Evolutionary conservation across 768 basidiomycete species (phyloP).

Genomic region (Psilocybe azurescens): DNA sequence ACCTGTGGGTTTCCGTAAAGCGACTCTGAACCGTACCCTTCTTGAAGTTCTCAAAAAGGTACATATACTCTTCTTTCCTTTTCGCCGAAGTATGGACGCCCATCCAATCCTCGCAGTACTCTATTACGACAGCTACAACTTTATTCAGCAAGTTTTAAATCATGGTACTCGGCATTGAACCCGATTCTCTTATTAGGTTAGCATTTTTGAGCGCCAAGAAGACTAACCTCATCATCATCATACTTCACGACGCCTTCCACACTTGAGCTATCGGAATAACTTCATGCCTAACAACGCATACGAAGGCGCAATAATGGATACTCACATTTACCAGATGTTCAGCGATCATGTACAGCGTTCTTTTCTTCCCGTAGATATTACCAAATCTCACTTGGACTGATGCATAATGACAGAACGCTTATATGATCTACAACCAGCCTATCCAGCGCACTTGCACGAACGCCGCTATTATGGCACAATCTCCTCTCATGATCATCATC

Average conservation of each 20-base stretch:
- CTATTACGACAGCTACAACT: slow-evolving; percentile 74
- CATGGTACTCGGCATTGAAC: not conserved
- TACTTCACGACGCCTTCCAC: slow-evolving; percentile 83
- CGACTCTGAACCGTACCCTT: slow-evolving; percentile 33
- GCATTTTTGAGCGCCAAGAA: slow-evolving; percentile 42
- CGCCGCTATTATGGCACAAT: not conserved
- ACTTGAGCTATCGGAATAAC: slow-evolving; percentile 68
- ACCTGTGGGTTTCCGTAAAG: slow-evolving; percentile 68
- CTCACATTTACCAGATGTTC: slow-evolving; percentile 81
- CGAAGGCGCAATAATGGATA: slow-evolving; percentile 77
- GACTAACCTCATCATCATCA: slow-evolving; percentile 68
- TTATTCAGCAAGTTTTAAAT: slow-evolving; percentile 55
- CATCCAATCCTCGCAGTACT: slow-evolving; percentile 42
- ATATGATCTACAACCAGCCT: slow-evolving; percentile 51
- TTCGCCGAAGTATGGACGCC: not conserved
- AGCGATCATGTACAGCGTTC: slow-evolving; percentile 47
- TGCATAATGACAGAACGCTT: slow-evolving; percentile 37
- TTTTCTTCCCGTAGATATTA: not conserved
- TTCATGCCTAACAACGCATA: slow-evolving; percentile 56
- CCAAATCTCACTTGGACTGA: not conserved
- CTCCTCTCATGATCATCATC: not conserved
- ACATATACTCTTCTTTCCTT: not conserved
- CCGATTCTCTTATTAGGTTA: slow-evolving; percentile 28
- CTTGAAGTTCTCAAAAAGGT: slow-evolving; percentile 51
- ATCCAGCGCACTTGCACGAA: not conserved